A percentile compares a stretch with the other conserved stretches of the same genome.
These are phyloP conservation scores for Suillus spraguei DNA, from an alignment of 768 basidiomycete species.

Conservation along the genomic window DNA sequence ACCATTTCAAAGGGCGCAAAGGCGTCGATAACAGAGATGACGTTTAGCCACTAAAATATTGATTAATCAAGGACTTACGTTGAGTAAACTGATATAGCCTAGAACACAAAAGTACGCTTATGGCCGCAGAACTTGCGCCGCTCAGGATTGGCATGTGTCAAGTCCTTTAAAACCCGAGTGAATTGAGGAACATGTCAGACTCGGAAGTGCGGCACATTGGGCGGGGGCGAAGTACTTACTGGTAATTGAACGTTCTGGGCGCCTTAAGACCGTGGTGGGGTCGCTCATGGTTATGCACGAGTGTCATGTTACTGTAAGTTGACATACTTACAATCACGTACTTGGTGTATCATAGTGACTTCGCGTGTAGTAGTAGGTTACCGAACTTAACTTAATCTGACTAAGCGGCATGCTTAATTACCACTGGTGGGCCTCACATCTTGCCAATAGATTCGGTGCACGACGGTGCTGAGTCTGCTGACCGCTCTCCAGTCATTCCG, in stretches of 20 bases:
- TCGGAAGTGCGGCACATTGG: too few species aligned
- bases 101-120: too few species aligned
- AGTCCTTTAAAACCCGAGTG: neutral
- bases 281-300: neutral
- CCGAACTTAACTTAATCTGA: too few species aligned
- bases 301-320: neutral
- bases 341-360: too few species aligned
- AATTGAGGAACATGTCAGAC: neutral
- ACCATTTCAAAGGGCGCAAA: neutral
- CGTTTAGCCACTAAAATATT: neutral
- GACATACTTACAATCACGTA: too few species aligned
- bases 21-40: neutral
- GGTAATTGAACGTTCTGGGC: too few species aligned
- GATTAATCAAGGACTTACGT: slow-evolving; percentile 2
- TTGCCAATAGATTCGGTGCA: neutral
- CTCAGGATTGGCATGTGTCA: neutral
- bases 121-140: neutral
- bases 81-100: neutral
- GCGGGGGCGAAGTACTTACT: too few species aligned
- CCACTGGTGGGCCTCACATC: neutral
- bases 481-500: neutral
- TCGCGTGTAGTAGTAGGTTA: too few species aligned
- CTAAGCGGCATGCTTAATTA: too few species aligned
- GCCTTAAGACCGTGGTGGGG: neutral
- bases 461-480: neutral